A percentile compares a stretch with the other conserved stretches of the same genome.
Evolutionary conservation across 441 rosid species (phyloP).

Genomic region (Populus hybrid): DNA sequence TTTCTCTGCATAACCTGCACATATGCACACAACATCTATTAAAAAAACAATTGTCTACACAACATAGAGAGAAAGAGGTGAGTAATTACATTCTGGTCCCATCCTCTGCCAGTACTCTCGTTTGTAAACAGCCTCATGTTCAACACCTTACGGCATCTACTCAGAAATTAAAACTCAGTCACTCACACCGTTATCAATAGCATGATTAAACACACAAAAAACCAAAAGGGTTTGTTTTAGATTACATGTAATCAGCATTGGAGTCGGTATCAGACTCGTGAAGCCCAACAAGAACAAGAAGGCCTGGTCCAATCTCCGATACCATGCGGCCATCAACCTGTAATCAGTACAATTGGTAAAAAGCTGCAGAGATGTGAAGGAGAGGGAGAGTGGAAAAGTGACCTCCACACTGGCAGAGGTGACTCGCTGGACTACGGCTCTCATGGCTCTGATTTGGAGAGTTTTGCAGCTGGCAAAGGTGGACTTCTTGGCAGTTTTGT

Average conservation of each 20-base stretch:
- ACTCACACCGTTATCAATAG: constrained; percentile 58
- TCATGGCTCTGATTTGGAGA: constrained; percentile 63
- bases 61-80: background rate
- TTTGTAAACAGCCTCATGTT: constrained; percentile 84
- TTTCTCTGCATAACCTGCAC: constrained; percentile 85
- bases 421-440: constrained; percentile 88
- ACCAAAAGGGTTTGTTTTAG: too few relatives aligned
- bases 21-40: background rate
- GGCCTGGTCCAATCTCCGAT: constrained; percentile 88
- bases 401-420: constrained; percentile 82
- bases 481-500: background rate
- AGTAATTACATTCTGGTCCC: constrained; percentile 77
- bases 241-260: too few relatives aligned
- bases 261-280: constrained; percentile 72
- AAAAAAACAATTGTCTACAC: background rate
- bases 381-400: constrained; percentile 1
- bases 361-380: background rate
- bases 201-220: constrained; percentile 31
- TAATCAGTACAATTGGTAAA: background rate
- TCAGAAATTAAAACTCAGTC: background rate
- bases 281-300: constrained; percentile 71
- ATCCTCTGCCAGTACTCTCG: constrained; percentile 69
- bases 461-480: background rate
- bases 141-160: constrained; percentile 71
- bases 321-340: constrained; percentile 78